Evolutionary conservation across 768 basidiomycete genomes (phyloP), one percentile per base, ranked within the genome.

Genomic region (Xanthoconium purpureum): DNA sequence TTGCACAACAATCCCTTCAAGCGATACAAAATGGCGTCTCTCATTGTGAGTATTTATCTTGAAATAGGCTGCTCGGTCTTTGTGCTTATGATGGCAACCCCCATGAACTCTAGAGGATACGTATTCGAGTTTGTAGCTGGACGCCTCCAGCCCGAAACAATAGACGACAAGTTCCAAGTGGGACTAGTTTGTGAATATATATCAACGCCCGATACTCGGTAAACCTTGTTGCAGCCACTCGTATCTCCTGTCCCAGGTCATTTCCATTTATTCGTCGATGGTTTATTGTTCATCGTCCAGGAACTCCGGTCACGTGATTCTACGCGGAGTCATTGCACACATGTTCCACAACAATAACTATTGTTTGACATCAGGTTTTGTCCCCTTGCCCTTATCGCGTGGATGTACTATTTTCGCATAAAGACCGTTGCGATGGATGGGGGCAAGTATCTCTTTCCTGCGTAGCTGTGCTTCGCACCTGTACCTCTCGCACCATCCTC

Each of bases 401-500:
- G 55, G 55, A 32, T 44, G 12, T 17, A 40, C 18, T 45, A 32
- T 30, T 28, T 39, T 48, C 36, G 37, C 60, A 56, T 71, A 73
- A 63, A 67, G 58, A 44, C 52, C 32, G 52, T 36, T 33, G 53
- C 36, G n/a, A 57, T 50, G 17, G 52, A 44, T 20, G 29, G 12
- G 18, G 46, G n/a, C 44, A 42, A 48, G 18, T 10, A 44, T 47
- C 44, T 45, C 52, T 29, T 50, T 33, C 60, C 52, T 48, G 68
- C 63, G 61, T 60, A 70, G 64, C 66, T 65, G 68, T 57, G 66
- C 68, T 71, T 49, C 66, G 61, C 71, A 6, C 24, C 33, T 51
- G 60, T 62, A 51, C 42, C 47, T 50, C 51, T 59, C 56, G 55
- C 52, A 46, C 51, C 43, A 33, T 46, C 45, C 28, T n/a, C 50